phyloP scores from a whole-genome alignment of 371 early-diverging fungal species.

The Sporodiniella umbellata region DNA sequence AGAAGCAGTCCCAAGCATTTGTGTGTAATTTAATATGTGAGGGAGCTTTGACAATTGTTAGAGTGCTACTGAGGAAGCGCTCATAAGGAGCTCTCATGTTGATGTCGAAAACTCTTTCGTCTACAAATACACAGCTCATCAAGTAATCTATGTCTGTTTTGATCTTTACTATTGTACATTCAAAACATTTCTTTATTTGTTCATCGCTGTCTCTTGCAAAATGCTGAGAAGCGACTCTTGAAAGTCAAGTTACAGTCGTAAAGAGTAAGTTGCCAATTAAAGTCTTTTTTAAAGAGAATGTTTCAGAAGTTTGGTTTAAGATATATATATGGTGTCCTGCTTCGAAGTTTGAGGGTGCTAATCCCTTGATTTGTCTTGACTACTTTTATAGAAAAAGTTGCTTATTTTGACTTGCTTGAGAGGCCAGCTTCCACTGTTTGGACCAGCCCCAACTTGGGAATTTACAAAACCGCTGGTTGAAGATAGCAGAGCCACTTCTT shows the following conservation, averaged over 20 bases:
- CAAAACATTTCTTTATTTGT: background rate
- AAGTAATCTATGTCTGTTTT: conserved; percentile 1
- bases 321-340: conserved; percentile 1
- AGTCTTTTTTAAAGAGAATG: background rate
- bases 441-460: conserved; percentile 1
- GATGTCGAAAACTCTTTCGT: conserved; percentile 5
- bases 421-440: no score
- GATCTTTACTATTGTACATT: background rate
- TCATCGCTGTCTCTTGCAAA: background rate
- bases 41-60: background rate
- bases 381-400: no score
- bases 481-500: conserved; percentile 2
- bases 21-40: background rate
- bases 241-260: conserved; percentile 1
- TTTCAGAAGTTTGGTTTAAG: background rate
- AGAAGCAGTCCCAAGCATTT: background rate
- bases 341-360: background rate
- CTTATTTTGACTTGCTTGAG: no score
- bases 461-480: conserved; percentile 7
- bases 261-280: background rate
- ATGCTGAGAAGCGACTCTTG: conserved; percentile 1
- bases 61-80: background rate
- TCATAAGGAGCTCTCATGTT: conserved; percentile 1
- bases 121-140: conserved; percentile 1
- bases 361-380: no score